phyloP scores from a whole-genome alignment of 345 rosid genomes.

The Jatropha curcas region DNA sequence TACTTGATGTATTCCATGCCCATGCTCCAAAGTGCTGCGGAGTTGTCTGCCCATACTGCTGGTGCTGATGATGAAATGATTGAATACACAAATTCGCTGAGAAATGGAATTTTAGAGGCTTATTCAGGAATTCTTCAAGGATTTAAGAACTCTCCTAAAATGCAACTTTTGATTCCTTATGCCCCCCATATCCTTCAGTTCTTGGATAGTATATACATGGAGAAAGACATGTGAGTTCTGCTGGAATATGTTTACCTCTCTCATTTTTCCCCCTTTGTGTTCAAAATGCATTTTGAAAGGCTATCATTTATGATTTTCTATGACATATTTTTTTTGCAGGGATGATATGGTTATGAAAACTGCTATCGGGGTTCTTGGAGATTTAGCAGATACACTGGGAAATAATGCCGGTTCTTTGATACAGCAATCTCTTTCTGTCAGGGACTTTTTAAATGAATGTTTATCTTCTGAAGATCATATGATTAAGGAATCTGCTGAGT shows the following conservation, averaged over 20 bases:
- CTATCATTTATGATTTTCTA: conserved; percentile 5
- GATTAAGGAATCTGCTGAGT: conserved; percentile 74
- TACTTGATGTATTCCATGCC: conserved; percentile 73
- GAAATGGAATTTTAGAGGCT: conserved; percentile 76
- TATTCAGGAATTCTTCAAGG: conserved; percentile 82
- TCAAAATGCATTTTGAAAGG: not conserved
- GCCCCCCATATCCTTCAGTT: conserved; percentile 75
- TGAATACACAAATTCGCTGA: conserved; percentile 66
- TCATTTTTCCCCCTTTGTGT: too few species aligned
- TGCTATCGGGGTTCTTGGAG: conserved; percentile 78
- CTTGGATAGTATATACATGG: conserved; percentile 75
- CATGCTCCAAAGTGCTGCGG: conserved; percentile 76
- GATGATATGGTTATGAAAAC: conserved; percentile 81
- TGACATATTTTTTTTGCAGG: conserved; percentile 33
- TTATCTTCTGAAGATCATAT: conserved; percentile 70
- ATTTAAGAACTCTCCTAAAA: conserved; percentile 70
- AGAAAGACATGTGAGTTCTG: conserved; percentile 68
- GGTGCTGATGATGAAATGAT: conserved; percentile 72
- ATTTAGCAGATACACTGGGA: conserved; percentile 80
- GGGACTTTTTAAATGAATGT: conserved; percentile 73
- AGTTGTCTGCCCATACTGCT: conserved; percentile 58
- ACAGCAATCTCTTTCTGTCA: conserved; percentile 66
- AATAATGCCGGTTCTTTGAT: conserved; percentile 71
- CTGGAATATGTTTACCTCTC: not conserved
- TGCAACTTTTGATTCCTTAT: conserved; percentile 64